Conservation (phyloP, 2,329 filamentous ascomycete species). For the Epichloe sp. region DNA sequence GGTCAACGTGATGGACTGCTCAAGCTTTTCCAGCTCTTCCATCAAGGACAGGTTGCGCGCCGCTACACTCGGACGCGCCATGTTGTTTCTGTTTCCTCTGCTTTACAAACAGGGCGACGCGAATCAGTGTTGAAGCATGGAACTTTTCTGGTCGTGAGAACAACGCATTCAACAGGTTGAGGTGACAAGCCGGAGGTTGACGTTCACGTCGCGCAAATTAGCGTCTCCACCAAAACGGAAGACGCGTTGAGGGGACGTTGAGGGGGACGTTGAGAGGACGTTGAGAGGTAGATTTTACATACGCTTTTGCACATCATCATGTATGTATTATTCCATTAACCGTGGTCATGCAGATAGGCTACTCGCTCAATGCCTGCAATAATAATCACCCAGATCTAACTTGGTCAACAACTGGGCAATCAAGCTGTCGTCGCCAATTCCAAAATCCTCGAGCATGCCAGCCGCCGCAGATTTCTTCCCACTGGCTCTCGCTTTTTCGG, state of each 20-base stretch:
- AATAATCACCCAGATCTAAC: slow-evolving; percentile 60
- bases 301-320: too few species aligned
- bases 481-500: slow-evolving; percentile 41
- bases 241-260: too few species aligned
- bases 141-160: too few species aligned
- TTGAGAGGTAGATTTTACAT: neutral
- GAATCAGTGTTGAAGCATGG: neutral
- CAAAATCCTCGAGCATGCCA: slow-evolving; percentile 15
- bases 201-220: neutral
- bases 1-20: slow-evolving; percentile 93
- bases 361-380: slow-evolving; percentile 22
- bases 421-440: slow-evolving; percentile 38
- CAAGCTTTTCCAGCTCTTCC: slow-evolving; percentile 88
- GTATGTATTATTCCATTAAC: neutral
- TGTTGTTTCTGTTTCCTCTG: slow-evolving; percentile 13
- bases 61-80: slow-evolving; percentile 37
- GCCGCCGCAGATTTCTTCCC: slow-evolving; percentile 11
- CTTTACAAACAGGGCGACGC: neutral
- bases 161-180: too few species aligned
- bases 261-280: neutral
- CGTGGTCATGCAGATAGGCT: neutral
- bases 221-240: neutral
- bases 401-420: slow-evolving; percentile 55
- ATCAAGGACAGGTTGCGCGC: slow-evolving; percentile 61
- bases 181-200: too few species aligned